Evolutionary conservation across 1,284 basidiomycete species (phyloP).

Genomic region (Ustilago sp.): DNA sequence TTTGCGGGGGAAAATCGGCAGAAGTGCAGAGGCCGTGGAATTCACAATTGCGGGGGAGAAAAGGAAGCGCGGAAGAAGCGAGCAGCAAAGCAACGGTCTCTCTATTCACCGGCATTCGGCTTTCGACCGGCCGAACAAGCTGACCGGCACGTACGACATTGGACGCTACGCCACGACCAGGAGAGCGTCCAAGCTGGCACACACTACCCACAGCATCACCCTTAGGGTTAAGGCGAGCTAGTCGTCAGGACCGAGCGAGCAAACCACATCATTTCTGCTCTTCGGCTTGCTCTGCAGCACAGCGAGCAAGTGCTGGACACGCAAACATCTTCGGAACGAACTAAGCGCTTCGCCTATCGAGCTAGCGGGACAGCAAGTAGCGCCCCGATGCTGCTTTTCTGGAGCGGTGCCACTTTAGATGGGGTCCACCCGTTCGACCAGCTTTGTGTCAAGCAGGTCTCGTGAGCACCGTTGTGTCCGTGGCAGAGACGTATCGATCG

Average conservation of each 20-base stretch:
- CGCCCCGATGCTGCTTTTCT: not conserved
- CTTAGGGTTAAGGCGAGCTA: not conserved
- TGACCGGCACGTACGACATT: not conserved
- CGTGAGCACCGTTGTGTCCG: no score
- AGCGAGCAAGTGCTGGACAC: not conserved
- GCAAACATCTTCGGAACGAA: not conserved
- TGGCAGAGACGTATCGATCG: no score
- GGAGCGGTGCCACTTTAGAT: not conserved
- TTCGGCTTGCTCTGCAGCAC: not conserved
- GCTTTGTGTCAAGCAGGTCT: no score
- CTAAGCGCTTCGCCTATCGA: not conserved
- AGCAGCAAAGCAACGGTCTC: not conserved
- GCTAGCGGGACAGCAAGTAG: not conserved
- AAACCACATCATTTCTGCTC: not conserved
- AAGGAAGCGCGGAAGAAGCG: not conserved
- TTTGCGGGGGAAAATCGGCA: slow-evolving; percentile 9
- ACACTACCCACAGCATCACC: not conserved
- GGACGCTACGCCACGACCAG: not conserved
- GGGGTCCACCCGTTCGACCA: not conserved
- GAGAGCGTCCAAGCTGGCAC: not conserved
- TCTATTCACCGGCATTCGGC: slow-evolving; percentile 9
- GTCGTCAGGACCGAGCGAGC: not conserved
- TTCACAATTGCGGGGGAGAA: slow-evolving; percentile 4
- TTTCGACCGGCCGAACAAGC: slow-evolving; percentile 8
- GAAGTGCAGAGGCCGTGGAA: not conserved